Percentiles rank a stretch among this genome's conserved stretches.
Conservation (phyloP, 345 rosid genomes). For the Arabis alpina region DNA sequence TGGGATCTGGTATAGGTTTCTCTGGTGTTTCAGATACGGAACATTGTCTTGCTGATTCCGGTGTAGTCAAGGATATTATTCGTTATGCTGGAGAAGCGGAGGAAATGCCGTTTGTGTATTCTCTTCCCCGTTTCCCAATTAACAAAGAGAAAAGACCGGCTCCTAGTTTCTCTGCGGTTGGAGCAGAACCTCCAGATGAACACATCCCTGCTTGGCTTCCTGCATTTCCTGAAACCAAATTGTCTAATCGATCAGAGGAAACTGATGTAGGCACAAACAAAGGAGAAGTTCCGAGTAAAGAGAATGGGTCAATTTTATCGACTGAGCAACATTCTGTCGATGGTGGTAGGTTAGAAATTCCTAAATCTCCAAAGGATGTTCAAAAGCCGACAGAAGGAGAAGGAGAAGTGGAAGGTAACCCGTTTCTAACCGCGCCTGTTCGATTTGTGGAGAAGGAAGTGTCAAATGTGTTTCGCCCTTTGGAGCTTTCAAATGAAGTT, state of each 20-base stretch:
- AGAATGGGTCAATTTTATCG: slow-evolving; percentile 43
- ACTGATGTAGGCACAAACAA: slow-evolving; percentile 45
- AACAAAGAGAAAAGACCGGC: slow-evolving; percentile 51
- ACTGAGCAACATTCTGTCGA: slow-evolving; percentile 48
- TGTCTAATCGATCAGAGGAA: slow-evolving; percentile 40
- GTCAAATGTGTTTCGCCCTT: slow-evolving; percentile 55
- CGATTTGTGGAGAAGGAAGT: slow-evolving; percentile 63
- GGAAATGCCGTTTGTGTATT: slow-evolving; percentile 66
- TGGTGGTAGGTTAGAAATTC: slow-evolving; percentile 49
- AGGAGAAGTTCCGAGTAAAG: slow-evolving; percentile 40
- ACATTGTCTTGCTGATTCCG: slow-evolving; percentile 68
- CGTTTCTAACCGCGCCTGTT: slow-evolving; percentile 69
- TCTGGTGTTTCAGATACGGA: slow-evolving; percentile 58
- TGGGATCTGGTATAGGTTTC: slow-evolving; percentile 66
- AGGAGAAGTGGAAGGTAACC: slow-evolving; percentile 52
- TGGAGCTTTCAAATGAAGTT: slow-evolving; percentile 50
- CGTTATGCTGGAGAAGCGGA: slow-evolving; percentile 61
- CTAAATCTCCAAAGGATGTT: slow-evolving; percentile 47
- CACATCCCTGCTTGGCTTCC: slow-evolving; percentile 90
- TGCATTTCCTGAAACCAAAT: slow-evolving; percentile 62
- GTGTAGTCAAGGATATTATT: slow-evolving; percentile 60
- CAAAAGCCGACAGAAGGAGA: slow-evolving; percentile 38
- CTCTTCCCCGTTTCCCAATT: slow-evolving; percentile 65
- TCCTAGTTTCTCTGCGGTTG: slow-evolving; percentile 57
- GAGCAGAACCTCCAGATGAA: slow-evolving; percentile 66